phyloP scores from a whole-genome alignment of 2,329 filamentous ascomycete genomes.

The Ophiostoma sp. region DNA sequence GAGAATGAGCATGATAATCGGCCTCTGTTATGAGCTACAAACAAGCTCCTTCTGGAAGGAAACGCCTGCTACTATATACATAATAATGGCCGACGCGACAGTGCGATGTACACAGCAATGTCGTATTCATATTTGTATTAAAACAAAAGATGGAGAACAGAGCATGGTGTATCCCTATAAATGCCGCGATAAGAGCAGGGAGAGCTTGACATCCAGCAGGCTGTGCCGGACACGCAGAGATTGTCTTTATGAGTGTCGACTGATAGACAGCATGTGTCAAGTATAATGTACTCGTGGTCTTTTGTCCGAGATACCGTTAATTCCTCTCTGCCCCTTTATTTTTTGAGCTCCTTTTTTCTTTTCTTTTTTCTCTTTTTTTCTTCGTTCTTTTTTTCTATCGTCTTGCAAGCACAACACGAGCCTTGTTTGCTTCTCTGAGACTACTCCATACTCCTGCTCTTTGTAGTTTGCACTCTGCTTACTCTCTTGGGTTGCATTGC shows the following conservation, averaged over 20 bases:
- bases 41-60: background rate
- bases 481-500: conserved; percentile 4
- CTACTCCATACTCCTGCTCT: background rate
- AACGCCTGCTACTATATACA: background rate
- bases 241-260: background rate
- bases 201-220: background rate
- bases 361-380: background rate
- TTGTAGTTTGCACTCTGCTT: background rate
- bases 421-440: background rate
- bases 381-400: background rate
- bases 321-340: background rate
- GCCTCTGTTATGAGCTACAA: background rate
- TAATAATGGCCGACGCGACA: background rate
- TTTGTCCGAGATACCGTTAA: background rate
- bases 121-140: background rate
- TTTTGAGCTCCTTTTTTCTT: background rate
- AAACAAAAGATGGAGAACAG: conserved; percentile 1
- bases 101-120: background rate
- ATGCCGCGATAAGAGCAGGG: background rate
- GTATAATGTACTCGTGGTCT: background rate
- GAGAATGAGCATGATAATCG: background rate
- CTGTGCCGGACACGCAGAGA: background rate
- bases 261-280: background rate
- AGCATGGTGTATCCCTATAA: background rate
- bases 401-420: too few relatives aligned